Percentiles rank a stretch among this genome's conserved stretches.
Evolutionary conservation across 331 rosid species (phyloP).

Genomic region (Phaseolus coccineus): DNA sequence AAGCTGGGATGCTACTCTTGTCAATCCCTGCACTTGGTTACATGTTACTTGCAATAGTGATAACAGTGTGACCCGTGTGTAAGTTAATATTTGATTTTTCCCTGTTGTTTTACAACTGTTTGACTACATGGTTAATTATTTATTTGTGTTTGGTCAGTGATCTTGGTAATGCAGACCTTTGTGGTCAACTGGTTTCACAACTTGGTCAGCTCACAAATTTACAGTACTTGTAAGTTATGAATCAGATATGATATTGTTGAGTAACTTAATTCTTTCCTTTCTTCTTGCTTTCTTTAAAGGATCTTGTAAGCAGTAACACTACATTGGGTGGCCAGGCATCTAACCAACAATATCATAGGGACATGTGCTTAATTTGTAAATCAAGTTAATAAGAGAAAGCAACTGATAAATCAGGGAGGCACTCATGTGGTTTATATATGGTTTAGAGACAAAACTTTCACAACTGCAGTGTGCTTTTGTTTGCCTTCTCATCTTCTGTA

Average conservation of each 20-base stretch:
- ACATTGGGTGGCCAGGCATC: not conserved
- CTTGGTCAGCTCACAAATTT: constrained; percentile 80
- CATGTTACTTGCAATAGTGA: constrained; percentile 79
- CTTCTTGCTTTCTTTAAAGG: not conserved
- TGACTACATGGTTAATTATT: constrained; percentile 27
- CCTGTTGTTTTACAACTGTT: constrained; percentile 8
- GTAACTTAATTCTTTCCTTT: constrained; percentile 20
- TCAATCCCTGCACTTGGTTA: constrained; percentile 96
- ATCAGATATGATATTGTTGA: constrained; percentile 4
- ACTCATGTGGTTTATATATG: not conserved
- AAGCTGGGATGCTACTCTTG: constrained; percentile 99
- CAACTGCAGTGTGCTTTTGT: not conserved
- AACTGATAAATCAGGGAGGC: not conserved
- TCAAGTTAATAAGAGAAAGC: not conserved
- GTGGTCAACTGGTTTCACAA: constrained; percentile 74
- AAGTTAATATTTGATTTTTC: constrained; percentile 50
- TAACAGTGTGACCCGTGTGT: constrained; percentile 93
- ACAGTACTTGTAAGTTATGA: constrained; percentile 89
- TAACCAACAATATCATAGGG: not conserved
- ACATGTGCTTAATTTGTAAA: not conserved
- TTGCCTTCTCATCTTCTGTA: not conserved
- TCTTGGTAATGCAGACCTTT: constrained; percentile 92
- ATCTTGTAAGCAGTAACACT: not conserved
- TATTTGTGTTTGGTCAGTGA: constrained; percentile 57
- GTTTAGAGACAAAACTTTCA: not conserved